phyloP scores from a whole-genome alignment of 2,329 filamentous ascomycete genomes.

The Podosphaera leucotricha region DNA sequence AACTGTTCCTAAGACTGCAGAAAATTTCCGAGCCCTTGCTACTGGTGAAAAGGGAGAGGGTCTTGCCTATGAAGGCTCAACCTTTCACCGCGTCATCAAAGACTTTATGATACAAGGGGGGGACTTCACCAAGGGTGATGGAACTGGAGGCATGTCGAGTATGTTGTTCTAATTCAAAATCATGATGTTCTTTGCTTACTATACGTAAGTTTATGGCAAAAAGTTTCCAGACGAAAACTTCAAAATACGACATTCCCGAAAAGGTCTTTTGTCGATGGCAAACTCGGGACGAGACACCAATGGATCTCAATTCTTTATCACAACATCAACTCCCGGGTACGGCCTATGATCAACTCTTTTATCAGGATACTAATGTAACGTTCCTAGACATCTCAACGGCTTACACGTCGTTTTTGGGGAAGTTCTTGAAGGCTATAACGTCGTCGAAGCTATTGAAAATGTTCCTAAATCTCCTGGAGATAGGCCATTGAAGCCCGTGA shows the following conservation, averaged over 20 bases:
- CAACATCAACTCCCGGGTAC: too few species aligned
- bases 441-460: constrained; percentile 92
- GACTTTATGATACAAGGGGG: constrained; percentile 83
- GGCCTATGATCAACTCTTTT: constrained; percentile 82
- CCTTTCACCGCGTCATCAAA: constrained; percentile 80
- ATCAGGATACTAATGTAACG: constrained; percentile 92
- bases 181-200: too few species aligned
- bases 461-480: too few species aligned
- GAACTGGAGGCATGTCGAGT: constrained; percentile 78
- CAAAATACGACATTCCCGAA: constrained; percentile 75
- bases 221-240: constrained; percentile 91
- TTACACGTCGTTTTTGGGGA: constrained; percentile 90
- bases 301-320: constrained; percentile 94
- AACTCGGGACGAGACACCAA: constrained; percentile 93
- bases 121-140: constrained; percentile 72
- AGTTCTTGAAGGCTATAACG: constrained; percentile 72
- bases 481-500: constrained; percentile 45
- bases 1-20: constrained; percentile 53
- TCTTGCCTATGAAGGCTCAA: constrained; percentile 58
- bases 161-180: too few species aligned
- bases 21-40: constrained; percentile 59
- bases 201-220: constrained; percentile 82
- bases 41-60: constrained; percentile 76
- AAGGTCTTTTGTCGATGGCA: constrained; percentile 92
- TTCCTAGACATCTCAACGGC: too few species aligned